These are phyloP conservation scores for Tripterygium wilfordii DNA, from an alignment of 177 flowering plant species.

Conservation along the genomic window DNA sequence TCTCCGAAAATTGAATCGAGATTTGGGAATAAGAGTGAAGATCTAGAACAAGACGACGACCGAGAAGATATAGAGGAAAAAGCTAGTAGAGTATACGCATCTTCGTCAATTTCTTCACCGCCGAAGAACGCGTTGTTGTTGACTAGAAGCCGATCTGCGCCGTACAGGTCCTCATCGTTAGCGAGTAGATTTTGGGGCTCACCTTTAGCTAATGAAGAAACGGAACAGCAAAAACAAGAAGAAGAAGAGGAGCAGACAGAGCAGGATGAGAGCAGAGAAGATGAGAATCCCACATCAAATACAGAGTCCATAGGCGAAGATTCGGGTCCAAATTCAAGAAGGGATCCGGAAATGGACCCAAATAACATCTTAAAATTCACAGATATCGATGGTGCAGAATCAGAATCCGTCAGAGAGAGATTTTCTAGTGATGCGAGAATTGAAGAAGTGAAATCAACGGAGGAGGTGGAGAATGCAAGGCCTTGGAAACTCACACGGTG, in stretches of 20 bases:
- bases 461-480: slow-evolving; percentile 10
- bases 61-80: slow-evolving; percentile 16
- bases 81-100: slow-evolving; percentile 10
- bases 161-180: slow-evolving; percentile 60
- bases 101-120: slow-evolving; percentile 25
- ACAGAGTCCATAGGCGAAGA: slow-evolving; percentile 19
- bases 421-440: neutral
- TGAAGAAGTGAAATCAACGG: neutral
- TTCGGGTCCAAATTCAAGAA: slow-evolving; percentile 20
- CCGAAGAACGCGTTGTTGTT: slow-evolving; percentile 44
- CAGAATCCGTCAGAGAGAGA: slow-evolving; percentile 7
- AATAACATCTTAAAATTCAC: slow-evolving; percentile 10
- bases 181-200: slow-evolving; percentile 56
- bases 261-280: neutral
- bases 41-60: slow-evolving; percentile 4
- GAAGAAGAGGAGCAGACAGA: slow-evolving; percentile 7
- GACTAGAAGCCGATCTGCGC: slow-evolving; percentile 75
- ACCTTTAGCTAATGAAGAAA: slow-evolving; percentile 17
- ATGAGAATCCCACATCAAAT: slow-evolving; percentile 12
- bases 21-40: slow-evolving; percentile 2
- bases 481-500: slow-evolving; percentile 43
- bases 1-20: slow-evolving; percentile 4
- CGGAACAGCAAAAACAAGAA: slow-evolving; percentile 7
- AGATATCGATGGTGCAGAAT: slow-evolving; percentile 8
- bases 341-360: slow-evolving; percentile 17